phyloP scores from a whole-genome alignment of 768 basidiomycete species.

The Russula lepida region DNA sequence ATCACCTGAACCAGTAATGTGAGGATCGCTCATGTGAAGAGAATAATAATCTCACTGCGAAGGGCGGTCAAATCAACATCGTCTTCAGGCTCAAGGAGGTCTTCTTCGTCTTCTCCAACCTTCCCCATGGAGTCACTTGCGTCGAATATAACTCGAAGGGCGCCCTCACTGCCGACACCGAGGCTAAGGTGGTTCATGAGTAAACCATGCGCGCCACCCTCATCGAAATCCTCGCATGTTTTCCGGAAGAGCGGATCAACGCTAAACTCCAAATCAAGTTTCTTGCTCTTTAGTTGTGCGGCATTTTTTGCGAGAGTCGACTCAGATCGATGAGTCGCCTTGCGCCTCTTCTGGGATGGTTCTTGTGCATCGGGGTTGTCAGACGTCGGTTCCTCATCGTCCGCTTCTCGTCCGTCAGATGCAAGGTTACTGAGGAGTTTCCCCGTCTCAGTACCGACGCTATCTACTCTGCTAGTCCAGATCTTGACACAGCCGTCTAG shows the following conservation, averaged over 20 bases:
- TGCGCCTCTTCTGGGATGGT: slow-evolving; percentile 51
- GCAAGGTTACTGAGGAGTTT: slow-evolving; percentile 88
- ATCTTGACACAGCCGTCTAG: slow-evolving; percentile 99
- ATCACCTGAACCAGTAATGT: slow-evolving; percentile 36
- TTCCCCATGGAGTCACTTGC: slow-evolving; percentile 85
- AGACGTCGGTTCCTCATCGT: slow-evolving; percentile 52
- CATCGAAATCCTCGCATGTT: slow-evolving; percentile 97
- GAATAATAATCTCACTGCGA: slow-evolving; percentile 38
- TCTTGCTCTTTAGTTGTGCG: slow-evolving; percentile 76
- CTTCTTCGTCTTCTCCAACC: slow-evolving; percentile 58
- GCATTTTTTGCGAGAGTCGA: slow-evolving; percentile 88
- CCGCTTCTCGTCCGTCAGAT: slow-evolving; percentile 53
- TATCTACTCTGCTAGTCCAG: slow-evolving; percentile 97
- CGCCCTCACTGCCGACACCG: slow-evolving; percentile 70
- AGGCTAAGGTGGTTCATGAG: slow-evolving; percentile 92
- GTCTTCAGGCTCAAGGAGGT: slow-evolving; percentile 59
- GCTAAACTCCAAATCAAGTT: slow-evolving; percentile 89
- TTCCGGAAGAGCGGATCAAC: slow-evolving; percentile 97
- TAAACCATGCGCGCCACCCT: slow-evolving; percentile 92
- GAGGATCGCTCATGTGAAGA: neutral
- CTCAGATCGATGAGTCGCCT: slow-evolving; percentile 56
- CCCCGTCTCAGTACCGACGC: slow-evolving; percentile 92
- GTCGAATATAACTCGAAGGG: slow-evolving; percentile 89
- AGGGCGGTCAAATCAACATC: slow-evolving; percentile 56
- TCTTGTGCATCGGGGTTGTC: slow-evolving; percentile 59